Conservation (phyloP, 2,329 filamentous ascomycete genomes). For the Cordyceps farinosa region DNA sequence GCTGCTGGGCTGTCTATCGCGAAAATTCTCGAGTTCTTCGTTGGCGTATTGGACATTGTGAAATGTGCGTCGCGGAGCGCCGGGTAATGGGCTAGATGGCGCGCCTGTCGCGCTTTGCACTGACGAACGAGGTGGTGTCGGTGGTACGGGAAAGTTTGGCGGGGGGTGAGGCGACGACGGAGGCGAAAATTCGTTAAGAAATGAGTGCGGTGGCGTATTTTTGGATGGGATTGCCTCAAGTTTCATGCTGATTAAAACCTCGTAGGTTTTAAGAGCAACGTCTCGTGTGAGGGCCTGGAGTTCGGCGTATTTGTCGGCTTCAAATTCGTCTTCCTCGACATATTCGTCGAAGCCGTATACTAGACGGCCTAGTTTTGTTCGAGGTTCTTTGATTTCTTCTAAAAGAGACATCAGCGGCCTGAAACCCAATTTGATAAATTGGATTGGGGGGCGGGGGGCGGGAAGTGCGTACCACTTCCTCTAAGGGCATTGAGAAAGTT, state of each 20-base stretch:
- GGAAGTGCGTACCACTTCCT: slow-evolving; percentile 46
- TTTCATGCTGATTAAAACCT: slow-evolving; percentile 53
- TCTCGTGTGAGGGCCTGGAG: slow-evolving; percentile 47
- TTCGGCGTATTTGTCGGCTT: slow-evolving; percentile 46
- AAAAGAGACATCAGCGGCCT: slow-evolving; percentile 4
- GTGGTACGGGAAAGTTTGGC: slow-evolving; percentile 15
- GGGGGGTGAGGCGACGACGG: slow-evolving; percentile 15
- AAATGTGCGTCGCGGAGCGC: background rate
- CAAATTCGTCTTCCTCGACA: slow-evolving; percentile 47
- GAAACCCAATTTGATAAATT: background rate
- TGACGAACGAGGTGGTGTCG: slow-evolving; percentile 13
- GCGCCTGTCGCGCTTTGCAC: slow-evolving; percentile 4
- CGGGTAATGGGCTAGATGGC: slow-evolving; percentile 1
- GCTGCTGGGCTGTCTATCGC: slow-evolving; percentile 15
- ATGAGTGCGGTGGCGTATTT: slow-evolving; percentile 23
- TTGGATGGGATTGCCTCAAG: slow-evolving; percentile 36
- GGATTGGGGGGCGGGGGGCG: background rate
- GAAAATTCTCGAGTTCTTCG: slow-evolving; percentile 12
- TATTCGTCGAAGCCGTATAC: slow-evolving; percentile 58
- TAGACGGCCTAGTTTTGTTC: slow-evolving; percentile 46
- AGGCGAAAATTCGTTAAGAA: slow-evolving; percentile 23
- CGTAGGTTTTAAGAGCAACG: slow-evolving; percentile 46
- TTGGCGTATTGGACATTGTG: slow-evolving; percentile 13
- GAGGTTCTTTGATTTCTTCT: slow-evolving; percentile 50
- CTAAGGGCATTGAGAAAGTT: slow-evolving; percentile 51